Conservation (phyloP, 1,284 basidiomycete species). For the Moesziomyces globuligerus region DNA sequence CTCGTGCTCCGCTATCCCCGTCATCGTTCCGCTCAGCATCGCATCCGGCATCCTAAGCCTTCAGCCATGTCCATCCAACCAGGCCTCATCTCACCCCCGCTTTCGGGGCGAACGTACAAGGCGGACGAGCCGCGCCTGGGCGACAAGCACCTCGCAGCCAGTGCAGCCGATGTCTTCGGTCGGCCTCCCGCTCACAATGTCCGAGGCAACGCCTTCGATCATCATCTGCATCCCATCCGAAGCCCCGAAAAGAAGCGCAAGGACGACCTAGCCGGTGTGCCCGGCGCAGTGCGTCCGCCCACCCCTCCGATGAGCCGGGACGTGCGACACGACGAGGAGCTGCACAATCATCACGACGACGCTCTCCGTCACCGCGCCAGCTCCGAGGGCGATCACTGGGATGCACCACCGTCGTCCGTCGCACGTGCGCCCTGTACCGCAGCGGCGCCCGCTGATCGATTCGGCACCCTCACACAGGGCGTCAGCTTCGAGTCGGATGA, state of each 20-base stretch:
- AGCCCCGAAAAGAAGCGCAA: slow-evolving; percentile 38
- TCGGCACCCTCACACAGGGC: slow-evolving; percentile 19
- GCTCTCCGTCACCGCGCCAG: slow-evolving; percentile 19
- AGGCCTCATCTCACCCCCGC: slow-evolving; percentile 37
- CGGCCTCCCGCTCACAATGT: slow-evolving; percentile 1
- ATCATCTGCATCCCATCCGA: slow-evolving; percentile 11
- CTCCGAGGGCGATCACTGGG: slow-evolving; percentile 17
- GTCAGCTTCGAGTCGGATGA: slow-evolving; percentile 32
- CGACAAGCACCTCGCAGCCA: slow-evolving; percentile 14
- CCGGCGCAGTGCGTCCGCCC: slow-evolving; percentile 23
- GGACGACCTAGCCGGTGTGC: slow-evolving; percentile 8
- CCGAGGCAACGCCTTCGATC: slow-evolving; percentile 8
- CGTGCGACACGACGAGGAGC: slow-evolving; percentile 27
- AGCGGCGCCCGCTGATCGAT: slow-evolving; percentile 1
- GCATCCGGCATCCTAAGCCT: neutral
- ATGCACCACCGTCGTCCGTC: neutral
- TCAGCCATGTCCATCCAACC: slow-evolving; percentile 36
- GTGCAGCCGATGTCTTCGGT: slow-evolving; percentile 23
- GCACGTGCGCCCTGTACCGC: neutral
- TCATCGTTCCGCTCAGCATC: too few relatives aligned
- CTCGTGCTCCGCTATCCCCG: neutral
- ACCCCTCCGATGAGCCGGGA: slow-evolving; percentile 49
- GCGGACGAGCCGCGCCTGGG: slow-evolving; percentile 19
- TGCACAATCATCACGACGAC: slow-evolving; percentile 4
- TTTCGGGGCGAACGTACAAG: slow-evolving; percentile 35